phyloP scores from a whole-genome alignment of 192 early-diverging fungal species.

The Diversispora eburnea region DNA sequence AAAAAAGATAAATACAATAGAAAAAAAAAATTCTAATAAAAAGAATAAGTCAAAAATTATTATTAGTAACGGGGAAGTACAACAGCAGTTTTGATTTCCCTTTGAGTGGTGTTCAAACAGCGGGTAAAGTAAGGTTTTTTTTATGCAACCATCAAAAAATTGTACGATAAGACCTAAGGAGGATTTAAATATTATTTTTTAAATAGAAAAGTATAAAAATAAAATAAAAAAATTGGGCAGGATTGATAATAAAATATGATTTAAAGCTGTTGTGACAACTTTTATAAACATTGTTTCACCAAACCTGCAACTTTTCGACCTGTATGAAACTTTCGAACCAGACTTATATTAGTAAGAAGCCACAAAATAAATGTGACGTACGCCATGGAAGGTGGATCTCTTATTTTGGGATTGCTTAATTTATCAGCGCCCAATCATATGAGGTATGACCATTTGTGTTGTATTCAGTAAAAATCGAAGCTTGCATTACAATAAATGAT shows the following conservation, averaged over 20 bases:
- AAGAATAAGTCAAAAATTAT: neutral
- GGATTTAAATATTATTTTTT: neutral
- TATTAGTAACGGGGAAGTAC: neutral
- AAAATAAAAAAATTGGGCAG: no score
- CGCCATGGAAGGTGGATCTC: neutral
- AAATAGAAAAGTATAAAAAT: no score
- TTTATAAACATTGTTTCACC: neutral
- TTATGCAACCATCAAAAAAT: neutral
- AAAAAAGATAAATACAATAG: no score
- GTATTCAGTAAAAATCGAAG: no score
- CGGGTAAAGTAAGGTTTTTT: neutral
- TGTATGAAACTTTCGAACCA: no score
- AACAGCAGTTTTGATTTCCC: neutral
- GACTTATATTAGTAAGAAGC: no score
- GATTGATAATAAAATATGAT: neutral
- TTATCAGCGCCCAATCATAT: slow-evolving; percentile 1
- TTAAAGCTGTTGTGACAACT: neutral
- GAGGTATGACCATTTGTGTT: neutral
- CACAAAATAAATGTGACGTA: no score
- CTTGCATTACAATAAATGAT: no score
- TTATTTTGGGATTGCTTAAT: neutral
- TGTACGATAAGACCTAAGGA: neutral
- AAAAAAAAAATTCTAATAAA: no score
- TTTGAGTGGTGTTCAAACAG: neutral
- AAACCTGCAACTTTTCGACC: neutral